Evolutionary conservation across 805 yeast genomes (phyloP), one percentile per base, ranked within the genome.

Genomic region (Lipomyces kockii): DNA sequence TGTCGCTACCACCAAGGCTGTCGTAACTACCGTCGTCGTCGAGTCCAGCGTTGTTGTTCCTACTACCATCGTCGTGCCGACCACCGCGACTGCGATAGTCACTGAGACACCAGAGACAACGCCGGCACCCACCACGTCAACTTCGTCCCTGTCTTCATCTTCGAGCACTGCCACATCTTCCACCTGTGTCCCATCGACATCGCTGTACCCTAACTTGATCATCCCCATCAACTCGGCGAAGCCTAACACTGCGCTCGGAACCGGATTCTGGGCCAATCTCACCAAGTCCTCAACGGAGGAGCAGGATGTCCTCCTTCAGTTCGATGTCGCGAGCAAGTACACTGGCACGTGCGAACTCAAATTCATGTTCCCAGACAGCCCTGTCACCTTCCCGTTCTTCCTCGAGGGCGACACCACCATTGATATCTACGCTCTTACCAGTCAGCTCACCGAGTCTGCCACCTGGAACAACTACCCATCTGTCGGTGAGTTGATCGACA

Each of bases 161-260:
- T 55, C 27, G 22, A 22, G 67, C n/a, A 59, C 71, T 29, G 20
- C 64, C 37, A 51, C 68, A 1, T 56, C 71, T 22, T 68, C 71
- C 2, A 62, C 57, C 53, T 68, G 71, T 60, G 65, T 59, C 43
- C 69, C 71, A 14, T 5, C 60, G 37, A 56, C 71, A 2, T 39
- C 71, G 52, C 52, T 68, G 63, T 68, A 66, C 63, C 71, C 71
- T 56, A 68, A 68, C 70, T 34, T 68, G 67, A 68, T 68, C 49
- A 58, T 68, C 27, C 71, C 71, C 29, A 68, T 68, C 67, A 68
- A 61, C 71, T 57, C 62, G 12, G 62, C 58, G 61, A 46, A 61
- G 37, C 71, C 71, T 29, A 67, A 67, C 64, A 68, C 71, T 51
- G 65, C 71, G 7, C 53, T 68, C 43, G 71, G 71, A 32, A 68